Evolutionary conservation across 768 basidiomycete species (phyloP), one percentile per base, ranked within the genome.

Genomic region (Vararia minispora): DNA sequence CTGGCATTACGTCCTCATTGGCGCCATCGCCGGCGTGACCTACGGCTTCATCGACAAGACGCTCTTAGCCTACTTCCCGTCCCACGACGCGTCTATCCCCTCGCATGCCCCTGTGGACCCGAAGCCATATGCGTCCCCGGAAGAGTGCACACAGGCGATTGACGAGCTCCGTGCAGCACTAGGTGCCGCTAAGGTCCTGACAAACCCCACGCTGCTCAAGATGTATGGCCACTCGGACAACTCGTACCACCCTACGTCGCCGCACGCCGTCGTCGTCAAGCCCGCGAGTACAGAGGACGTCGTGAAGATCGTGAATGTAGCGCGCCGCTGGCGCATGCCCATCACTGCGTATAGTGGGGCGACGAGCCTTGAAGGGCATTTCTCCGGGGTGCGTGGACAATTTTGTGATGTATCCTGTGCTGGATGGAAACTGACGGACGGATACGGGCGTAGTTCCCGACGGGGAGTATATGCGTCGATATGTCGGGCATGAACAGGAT

Each of bases 321-420:
- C 91, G 1, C 65, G 71, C 31, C 76, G 77, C 53, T 80, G 76
- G 55, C 65, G 65, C 33, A 64, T 94, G 24, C 90, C 91, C 3
- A 68, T 94, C 20, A 75, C 75, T 12, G 75, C 88, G 2, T 91
- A 80, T 51, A 77, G 81, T 33, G 90, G 88, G 2, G 89, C 84
- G 9, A 94, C 88, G 0, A 81, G 79, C 51, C 65, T 92, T 10
- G 90, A 94, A 54, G 88, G 88, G 0, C 87, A 94, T 59, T 86
- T 80, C 44, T 73, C 74, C 33, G 83, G 82, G 21, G 84, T 85
- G 41, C 40, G 68, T 58, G 9, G 26, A 12, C 21, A 16, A 28
- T 25, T 43, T 18, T 14, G 31, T 10, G 22, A 40, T 25, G 18
- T 9, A 9, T 12, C n/a, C n/a, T n/a, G n/a, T n/a, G n/a, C n/a